These are phyloP conservation scores for Pythium angustatum DNA, from an alignment of 352 stramenopile species.

Conservation along the genomic window DNA sequence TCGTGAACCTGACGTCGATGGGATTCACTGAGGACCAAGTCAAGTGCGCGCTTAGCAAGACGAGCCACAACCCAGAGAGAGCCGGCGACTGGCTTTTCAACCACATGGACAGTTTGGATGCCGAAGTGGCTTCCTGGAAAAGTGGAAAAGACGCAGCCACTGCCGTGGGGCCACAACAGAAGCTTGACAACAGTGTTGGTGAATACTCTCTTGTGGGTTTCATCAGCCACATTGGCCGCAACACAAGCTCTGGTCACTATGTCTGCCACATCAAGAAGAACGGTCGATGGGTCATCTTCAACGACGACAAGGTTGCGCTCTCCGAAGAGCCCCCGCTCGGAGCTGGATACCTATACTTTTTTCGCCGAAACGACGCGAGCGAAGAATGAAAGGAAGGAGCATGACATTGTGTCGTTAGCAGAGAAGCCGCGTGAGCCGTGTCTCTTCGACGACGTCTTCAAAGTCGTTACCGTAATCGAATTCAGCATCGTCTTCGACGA, in stretches of 20 bases:
- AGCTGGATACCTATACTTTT: constrained; percentile 98
- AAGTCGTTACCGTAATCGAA: constrained; percentile 82
- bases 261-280: constrained; percentile 98
- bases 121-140: constrained; percentile 87
- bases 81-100: constrained; percentile 98
- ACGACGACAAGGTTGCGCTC: constrained; percentile 98
- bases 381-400: not conserved
- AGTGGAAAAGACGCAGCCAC: constrained; percentile 25
- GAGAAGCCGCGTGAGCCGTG: constrained; percentile 49
- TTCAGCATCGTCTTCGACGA: constrained; percentile 41
- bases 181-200: constrained; percentile 58
- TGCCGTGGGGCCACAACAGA: constrained; percentile 31
- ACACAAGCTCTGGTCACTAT: constrained; percentile 98
- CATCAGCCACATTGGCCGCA: constrained; percentile 98
- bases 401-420: constrained; percentile 32
- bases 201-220: constrained; percentile 97
- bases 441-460: constrained; percentile 80
- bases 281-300: constrained; percentile 98
- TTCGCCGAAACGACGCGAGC: constrained; percentile 54
- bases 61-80: constrained; percentile 88
- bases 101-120: constrained; percentile 96
- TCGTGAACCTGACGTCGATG: constrained; percentile 79
- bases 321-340: constrained; percentile 93
- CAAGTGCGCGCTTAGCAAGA: constrained; percentile 92
- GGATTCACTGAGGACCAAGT: constrained; percentile 91